Evolutionary conservation across 1,139 yeast species (phyloP).

Genomic region (Debaryomyces fabryi): DNA sequence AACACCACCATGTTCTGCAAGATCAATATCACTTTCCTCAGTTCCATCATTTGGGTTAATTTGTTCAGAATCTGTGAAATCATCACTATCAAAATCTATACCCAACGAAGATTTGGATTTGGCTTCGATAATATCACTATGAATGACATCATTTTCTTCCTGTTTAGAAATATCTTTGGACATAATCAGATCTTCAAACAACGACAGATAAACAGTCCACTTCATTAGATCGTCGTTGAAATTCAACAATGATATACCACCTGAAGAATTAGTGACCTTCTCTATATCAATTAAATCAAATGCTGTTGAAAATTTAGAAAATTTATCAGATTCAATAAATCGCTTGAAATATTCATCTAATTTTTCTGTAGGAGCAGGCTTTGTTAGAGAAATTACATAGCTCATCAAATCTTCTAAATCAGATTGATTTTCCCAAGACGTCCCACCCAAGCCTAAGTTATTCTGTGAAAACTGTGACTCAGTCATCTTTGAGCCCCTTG

Average conservation of each 20-base stretch:
- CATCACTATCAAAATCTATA: constrained; percentile 8
- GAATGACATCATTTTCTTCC: neutral
- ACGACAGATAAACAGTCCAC: constrained; percentile 21
- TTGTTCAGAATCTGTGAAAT: constrained; percentile 2
- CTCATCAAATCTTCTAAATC: constrained; percentile 35
- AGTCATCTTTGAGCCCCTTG: constrained; percentile 33
- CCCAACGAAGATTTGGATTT: neutral
- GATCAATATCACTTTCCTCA: neutral
- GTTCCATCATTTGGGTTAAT: neutral
- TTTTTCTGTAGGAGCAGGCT: constrained; percentile 11
- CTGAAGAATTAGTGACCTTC: neutral
- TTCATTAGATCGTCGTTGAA: constrained; percentile 22
- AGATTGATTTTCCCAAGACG: constrained; percentile 38
- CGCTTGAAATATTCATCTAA: constrained; percentile 19
- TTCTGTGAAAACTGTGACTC: constrained; percentile 15
- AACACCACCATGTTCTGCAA: neutral
- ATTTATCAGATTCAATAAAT: constrained; percentile 13
- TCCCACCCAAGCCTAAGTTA: constrained; percentile 18
- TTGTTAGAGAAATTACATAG: constrained; percentile 30
- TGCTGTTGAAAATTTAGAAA: constrained; percentile 26
- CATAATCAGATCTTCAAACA: constrained; percentile 12
- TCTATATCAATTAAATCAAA: constrained; percentile 29
- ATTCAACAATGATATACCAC: constrained; percentile 9
- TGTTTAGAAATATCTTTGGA: neutral
- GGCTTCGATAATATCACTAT: neutral